phyloP scores from a whole-genome alignment of 2,329 filamentous ascomycete genomes.

The Metarhizium guizhouense region DNA sequence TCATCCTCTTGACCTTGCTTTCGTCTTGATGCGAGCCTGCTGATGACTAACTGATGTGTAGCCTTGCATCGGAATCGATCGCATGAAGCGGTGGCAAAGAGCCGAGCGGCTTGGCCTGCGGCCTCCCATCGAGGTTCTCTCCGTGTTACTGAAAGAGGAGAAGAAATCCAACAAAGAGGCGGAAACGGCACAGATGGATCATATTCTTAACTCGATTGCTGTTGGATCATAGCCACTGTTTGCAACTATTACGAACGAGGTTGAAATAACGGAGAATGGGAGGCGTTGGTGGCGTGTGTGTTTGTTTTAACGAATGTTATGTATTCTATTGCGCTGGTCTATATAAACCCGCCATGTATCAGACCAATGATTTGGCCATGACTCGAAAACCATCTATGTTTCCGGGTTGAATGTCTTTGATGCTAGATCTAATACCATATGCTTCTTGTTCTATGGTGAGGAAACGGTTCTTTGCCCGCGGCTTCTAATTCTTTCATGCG shows the following conservation, averaged over 20 bases:
- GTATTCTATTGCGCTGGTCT: background rate
- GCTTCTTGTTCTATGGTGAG: slow-evolving; percentile 83
- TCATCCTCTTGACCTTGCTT: slow-evolving; percentile 26
- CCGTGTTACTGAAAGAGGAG: slow-evolving; percentile 69
- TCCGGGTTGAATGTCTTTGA: background rate
- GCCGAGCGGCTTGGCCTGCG: slow-evolving; percentile 75
- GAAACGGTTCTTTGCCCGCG: slow-evolving; percentile 45
- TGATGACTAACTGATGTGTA: slow-evolving; percentile 25
- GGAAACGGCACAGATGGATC: slow-evolving; percentile 68
- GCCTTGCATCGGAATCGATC: slow-evolving; percentile 81
- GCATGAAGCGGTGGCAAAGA: slow-evolving; percentile 79
- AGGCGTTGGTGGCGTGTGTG: slow-evolving; percentile 11
- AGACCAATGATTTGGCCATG: background rate
- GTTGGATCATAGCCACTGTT: slow-evolving; percentile 23
- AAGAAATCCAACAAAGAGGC: slow-evolving; percentile 40
- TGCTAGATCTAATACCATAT: slow-evolving; percentile 71
- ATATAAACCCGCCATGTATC: background rate
- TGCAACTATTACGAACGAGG: slow-evolving; percentile 1
- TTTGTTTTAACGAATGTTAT: background rate
- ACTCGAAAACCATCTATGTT: background rate
- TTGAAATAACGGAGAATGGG: slow-evolving; percentile 10
- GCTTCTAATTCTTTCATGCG: slow-evolving; percentile 78
- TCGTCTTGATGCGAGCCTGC: background rate
- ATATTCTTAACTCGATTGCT: slow-evolving; percentile 44
- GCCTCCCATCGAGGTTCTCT: slow-evolving; percentile 83